phyloP scores from a whole-genome alignment of 371 early-diverging fungal species.

The Syncephalastrum sp. region DNA sequence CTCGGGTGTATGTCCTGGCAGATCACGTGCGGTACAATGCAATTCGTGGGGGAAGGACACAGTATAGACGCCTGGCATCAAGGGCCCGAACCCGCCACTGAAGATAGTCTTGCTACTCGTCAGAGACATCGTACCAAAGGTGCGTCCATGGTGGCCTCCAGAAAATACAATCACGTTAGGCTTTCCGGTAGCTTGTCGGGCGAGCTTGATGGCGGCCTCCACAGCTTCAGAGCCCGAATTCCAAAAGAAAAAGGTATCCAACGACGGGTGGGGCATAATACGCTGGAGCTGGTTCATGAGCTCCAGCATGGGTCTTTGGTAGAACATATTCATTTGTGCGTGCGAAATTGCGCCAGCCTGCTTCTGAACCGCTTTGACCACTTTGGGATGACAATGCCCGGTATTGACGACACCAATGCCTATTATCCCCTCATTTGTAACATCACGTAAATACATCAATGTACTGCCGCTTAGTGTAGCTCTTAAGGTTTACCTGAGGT shows the following conservation, averaged over 20 bases:
- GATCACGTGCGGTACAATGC: constrained; percentile 9
- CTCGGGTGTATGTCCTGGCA: constrained; percentile 10
- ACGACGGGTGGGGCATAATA: constrained; percentile 36
- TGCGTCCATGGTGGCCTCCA: constrained; percentile 35
- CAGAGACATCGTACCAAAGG: constrained; percentile 33
- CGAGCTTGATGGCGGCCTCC: constrained; percentile 51
- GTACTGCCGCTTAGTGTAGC: no score
- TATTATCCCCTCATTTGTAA: constrained; percentile 16
- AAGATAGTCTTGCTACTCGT: constrained; percentile 36
- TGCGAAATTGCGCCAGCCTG: constrained; percentile 48
- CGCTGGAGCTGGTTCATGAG: constrained; percentile 37
- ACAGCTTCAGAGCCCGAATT: constrained; percentile 61
- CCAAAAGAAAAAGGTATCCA: constrained; percentile 54
- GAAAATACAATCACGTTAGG: constrained; percentile 42
- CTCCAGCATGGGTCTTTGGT: constrained; percentile 48
- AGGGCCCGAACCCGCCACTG: constrained; percentile 28
- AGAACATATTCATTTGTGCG: constrained; percentile 50
- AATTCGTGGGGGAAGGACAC: constrained; percentile 26
- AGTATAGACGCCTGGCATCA: constrained; percentile 35
- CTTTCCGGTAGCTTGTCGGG: constrained; percentile 49
- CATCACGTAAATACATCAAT: no score
- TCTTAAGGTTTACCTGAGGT: no score
- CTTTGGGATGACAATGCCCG: constrained; percentile 49
- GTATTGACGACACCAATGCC: constrained; percentile 57
- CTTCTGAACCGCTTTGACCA: constrained; percentile 55